phyloP scores from a whole-genome alignment of 805 yeast genomes.

The Yarrowia hollandica region DNA sequence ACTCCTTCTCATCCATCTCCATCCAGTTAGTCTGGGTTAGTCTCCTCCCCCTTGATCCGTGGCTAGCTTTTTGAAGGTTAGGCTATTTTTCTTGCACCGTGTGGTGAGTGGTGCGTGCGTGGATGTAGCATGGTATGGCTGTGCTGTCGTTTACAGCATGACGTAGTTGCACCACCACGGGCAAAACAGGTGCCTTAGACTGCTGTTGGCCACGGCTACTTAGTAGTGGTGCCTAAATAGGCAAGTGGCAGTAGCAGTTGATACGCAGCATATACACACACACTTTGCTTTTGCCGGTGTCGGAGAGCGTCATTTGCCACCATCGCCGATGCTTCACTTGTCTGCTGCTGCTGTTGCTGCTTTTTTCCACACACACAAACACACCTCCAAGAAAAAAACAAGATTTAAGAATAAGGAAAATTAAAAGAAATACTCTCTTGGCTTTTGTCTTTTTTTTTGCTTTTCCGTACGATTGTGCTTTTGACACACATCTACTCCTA shows the following conservation, averaged over 20 bases:
- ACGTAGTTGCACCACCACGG: neutral
- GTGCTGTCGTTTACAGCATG: slow-evolving; percentile 20
- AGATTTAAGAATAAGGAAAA: neutral
- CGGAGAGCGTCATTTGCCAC: slow-evolving; percentile 9
- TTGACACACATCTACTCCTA: neutral
- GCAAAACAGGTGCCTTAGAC: neutral
- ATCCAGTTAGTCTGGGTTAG: too few species aligned
- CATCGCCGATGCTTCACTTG: slow-evolving; percentile 15
- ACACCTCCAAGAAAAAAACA: too few species aligned
- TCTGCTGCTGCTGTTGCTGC: slow-evolving; percentile 1
- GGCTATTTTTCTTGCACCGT: slow-evolving; percentile 1
- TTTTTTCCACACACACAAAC: too few species aligned
- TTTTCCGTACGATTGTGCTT: too few species aligned
- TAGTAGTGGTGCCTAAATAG: neutral
- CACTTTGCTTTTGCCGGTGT: neutral
- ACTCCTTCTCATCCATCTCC: neutral
- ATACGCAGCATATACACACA: too few species aligned
- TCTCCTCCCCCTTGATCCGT: slow-evolving; percentile 25
- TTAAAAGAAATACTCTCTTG: too few species aligned
- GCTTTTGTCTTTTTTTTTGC: neutral
- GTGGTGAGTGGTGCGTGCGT: neutral
- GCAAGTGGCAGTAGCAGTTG: neutral
- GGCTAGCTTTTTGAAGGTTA: slow-evolving; percentile 6
- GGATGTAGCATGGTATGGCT: too few species aligned
- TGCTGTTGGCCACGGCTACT: neutral